Evolutionary conservation across 805 yeast species (phyloP), one percentile per base, ranked within the genome.

Genomic region (Maudiozyma barnettii): DNA sequence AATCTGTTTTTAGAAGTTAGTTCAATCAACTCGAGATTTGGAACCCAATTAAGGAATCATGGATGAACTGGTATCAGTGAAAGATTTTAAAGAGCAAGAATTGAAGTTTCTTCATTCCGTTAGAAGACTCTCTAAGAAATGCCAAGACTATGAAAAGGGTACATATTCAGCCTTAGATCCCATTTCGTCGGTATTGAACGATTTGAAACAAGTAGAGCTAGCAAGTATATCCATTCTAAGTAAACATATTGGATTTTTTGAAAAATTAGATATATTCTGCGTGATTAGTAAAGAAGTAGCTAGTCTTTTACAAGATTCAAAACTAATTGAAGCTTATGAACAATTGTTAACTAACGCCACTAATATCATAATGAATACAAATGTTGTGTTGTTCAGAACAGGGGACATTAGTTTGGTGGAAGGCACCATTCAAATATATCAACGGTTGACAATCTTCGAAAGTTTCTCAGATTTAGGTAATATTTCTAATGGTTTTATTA

Each of bases 51-150:
- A 39, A 39, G 21, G 19, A n/a, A 26, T 19, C 13, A 40, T 40
- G 43, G 43, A 40, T 19, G 43, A n/a, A 10, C 6, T 40, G 14
- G 38, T 30, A n/a, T 19, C 38, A 5, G 19, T 31, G 21, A 31
- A n/a, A n/a, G 41, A 40, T 9, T 45, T 45, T 18, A 45, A 41
- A 26, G 23, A 18, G 9, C 37, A 45, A 7, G 48, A 45, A 36
- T 13, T 45, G 23, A 16, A 35, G 16, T 45, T 45, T 20, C 41
- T 45, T 10, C 29, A 45, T 29, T 18, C 37, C 18, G 29, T 45
- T 16, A 45, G 23, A 29, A 31, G 30, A 22, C 18, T 45, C 6
- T 40, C 48, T n/a, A 45, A 41, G 13, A 40, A 38, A 35, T 45
- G 48, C 36, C 44, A 26, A 16, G 7, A 6, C 14, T 41, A 22